phyloP scores from a whole-genome alignment of 108 stramenopile genomes.

The Skeletonema tropicum region DNA sequence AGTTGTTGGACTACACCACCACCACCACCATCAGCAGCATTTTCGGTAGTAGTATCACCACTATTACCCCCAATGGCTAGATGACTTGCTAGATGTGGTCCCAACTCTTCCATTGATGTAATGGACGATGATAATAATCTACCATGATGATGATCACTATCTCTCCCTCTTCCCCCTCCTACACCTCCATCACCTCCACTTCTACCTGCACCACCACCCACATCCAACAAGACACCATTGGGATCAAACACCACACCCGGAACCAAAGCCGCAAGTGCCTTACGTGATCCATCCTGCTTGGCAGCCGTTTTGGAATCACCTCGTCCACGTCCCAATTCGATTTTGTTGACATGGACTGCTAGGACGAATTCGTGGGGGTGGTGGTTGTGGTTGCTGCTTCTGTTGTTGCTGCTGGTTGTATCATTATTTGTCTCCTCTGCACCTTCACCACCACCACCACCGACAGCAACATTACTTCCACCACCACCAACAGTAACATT shows the following conservation, averaged over 20 bases:
- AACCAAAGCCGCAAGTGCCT: slow-evolving; percentile 63
- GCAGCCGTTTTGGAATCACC: slow-evolving; percentile 71
- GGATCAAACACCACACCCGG: slow-evolving; percentile 74
- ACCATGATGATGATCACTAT: slow-evolving; percentile 3
- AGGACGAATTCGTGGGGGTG: slow-evolving; percentile 57
- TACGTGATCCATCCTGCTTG: slow-evolving; percentile 78
- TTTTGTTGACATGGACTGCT: slow-evolving; percentile 61
- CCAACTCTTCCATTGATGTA: slow-evolving; percentile 48
- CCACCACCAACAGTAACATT: neutral
- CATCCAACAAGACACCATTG: slow-evolving; percentile 65
- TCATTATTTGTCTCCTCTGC: slow-evolving; percentile 3
- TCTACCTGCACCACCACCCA: slow-evolving; percentile 14
- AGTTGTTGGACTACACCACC: neutral
- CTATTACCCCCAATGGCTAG: slow-evolving; percentile 76
- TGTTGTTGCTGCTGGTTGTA: slow-evolving; percentile 1
- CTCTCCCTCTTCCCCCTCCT: neutral
- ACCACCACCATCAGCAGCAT: no score
- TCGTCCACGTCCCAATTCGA: slow-evolving; percentile 67
- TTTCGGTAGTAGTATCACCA: neutral
- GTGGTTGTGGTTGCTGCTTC: neutral
- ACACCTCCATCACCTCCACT: slow-evolving; percentile 8
- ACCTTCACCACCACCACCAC: neutral
- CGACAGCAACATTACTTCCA: neutral
- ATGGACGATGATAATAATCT: slow-evolving; percentile 1
- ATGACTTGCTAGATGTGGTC: slow-evolving; percentile 73